A percentile compares a stretch with the other conserved stretches of the same genome.
Conservation (phyloP, 2,329 filamentous ascomycete genomes). For the Trichoderma sp. region DNA sequence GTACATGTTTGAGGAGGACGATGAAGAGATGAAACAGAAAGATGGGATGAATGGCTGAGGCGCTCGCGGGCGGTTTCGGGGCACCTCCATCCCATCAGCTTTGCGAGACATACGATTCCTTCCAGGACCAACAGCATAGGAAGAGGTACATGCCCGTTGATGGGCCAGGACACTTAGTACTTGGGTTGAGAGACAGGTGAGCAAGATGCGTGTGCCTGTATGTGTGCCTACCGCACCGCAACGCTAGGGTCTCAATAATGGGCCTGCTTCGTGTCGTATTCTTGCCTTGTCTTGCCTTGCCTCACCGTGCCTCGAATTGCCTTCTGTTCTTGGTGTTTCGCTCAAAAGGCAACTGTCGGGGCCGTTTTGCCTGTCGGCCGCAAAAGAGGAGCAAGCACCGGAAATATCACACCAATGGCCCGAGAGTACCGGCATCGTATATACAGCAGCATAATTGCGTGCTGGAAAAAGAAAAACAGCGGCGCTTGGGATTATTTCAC, state of each 20-base stretch:
- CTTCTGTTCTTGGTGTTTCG: neutral
- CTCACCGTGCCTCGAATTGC: neutral
- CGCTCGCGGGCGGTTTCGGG: neutral
- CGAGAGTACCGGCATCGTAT: neutral
- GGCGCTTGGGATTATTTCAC: neutral
- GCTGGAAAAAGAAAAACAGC: neutral
- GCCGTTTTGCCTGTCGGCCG: neutral
- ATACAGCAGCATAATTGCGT: neutral
- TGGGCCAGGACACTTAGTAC: neutral
- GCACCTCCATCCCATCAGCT: neutral
- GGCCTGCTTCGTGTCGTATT: neutral
- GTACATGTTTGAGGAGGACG: neutral
- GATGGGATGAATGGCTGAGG: constrained; percentile 2
- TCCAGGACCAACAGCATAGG: neutral
- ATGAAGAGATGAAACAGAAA: neutral
- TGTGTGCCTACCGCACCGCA: neutral
- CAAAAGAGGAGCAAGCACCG: neutral
- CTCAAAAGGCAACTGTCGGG: neutral
- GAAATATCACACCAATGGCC: neutral
- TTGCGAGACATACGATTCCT: neutral
- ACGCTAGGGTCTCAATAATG: neutral
- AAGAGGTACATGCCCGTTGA: neutral
- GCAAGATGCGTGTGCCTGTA: neutral
- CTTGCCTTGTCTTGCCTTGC: neutral
- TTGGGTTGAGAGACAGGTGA: neutral